Base-by-base conservation (phyloP, 129 eudicot species). In the Saposhnikovia divaricata region DNA sequence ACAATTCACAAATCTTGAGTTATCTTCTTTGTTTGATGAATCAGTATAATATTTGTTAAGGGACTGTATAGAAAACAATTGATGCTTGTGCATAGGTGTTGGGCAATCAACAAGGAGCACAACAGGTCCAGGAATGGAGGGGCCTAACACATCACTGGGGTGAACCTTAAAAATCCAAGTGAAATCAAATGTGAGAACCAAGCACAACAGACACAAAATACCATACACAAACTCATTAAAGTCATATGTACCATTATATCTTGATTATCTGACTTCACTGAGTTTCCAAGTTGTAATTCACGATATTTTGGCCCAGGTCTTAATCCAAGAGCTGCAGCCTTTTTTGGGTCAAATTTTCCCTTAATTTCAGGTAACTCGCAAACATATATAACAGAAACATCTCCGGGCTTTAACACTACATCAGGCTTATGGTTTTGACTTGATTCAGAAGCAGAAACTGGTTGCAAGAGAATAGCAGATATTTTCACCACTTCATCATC, bases 81-180 rank as follows among this genome's bases (percentile, higher is more conserved):
- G 87, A 82, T 77, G 89, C 76, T 92, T 84, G 87, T 95, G 98
- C 45, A 78, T 66, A 34, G 12, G 50, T 27, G 97, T 95, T 11
- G 98, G 98, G 85, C 98, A 95, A 84, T 95, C 98, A 63, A 92
- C 90, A 61, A 95, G 87, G 38, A 92, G 84, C 63, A 91, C 92
- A 19, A 92, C 80, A 37, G 98, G 98, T 18, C 98, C 98, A 4
- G 97, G 96, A 84, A 92, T 77, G 1, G 97, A 85, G 74, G 98
- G 96, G 8, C 87, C 99, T 78, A 96, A 68, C 23, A 96, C 97
- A 82, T 96, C 96, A 70, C 91, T 84, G 28, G 97, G 97, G 78
- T 95, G 96, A 78, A 95, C 91, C 98, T 95, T 94, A 82, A 81
- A 76, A 16, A 43, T 47, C 43, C 31, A 42, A 66, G 27, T 0